Conservation (phyloP, 306 rosid genomes). For the Amphicarpaea edgeworthii region DNA sequence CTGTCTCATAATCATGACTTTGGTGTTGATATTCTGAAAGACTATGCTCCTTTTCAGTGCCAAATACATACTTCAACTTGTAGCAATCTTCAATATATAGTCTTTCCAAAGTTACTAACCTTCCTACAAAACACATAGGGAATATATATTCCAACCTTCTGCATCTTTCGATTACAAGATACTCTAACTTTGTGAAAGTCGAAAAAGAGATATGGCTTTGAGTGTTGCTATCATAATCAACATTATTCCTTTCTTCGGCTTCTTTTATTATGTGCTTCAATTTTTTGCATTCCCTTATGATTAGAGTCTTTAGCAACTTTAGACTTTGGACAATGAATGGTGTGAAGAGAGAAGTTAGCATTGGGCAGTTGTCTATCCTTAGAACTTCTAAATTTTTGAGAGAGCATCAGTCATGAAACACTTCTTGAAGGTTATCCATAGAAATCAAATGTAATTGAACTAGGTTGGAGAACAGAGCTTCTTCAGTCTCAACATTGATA, state of each 20-base stretch:
- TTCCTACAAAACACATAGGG: background rate
- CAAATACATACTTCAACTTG: conserved; percentile 36
- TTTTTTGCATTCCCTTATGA: background rate
- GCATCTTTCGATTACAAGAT: background rate
- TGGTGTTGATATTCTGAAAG: too few species aligned
- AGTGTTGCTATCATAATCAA: background rate
- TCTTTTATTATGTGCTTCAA: conserved; percentile 27
- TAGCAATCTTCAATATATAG: too few species aligned
- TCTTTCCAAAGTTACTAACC: background rate
- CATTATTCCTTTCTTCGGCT: too few species aligned
- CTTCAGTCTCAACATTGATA: too few species aligned
- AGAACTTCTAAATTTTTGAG: too few species aligned
- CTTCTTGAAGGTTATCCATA: too few species aligned
- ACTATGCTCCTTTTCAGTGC: background rate
- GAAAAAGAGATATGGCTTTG: background rate
- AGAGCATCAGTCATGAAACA: too few species aligned
- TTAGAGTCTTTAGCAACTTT: background rate
- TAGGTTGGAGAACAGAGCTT: too few species aligned
- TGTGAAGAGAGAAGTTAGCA: background rate
- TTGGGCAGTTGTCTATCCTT: too few species aligned
- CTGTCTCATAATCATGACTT: too few species aligned
- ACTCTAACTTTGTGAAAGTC: conserved; percentile 14
- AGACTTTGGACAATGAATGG: conserved; percentile 10
- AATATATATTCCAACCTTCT: conserved; percentile 26
- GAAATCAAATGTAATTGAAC: too few species aligned